Evolutionary conservation across 208 protist species (phyloP).

Genomic region (Trypanosoma avium): DNA sequence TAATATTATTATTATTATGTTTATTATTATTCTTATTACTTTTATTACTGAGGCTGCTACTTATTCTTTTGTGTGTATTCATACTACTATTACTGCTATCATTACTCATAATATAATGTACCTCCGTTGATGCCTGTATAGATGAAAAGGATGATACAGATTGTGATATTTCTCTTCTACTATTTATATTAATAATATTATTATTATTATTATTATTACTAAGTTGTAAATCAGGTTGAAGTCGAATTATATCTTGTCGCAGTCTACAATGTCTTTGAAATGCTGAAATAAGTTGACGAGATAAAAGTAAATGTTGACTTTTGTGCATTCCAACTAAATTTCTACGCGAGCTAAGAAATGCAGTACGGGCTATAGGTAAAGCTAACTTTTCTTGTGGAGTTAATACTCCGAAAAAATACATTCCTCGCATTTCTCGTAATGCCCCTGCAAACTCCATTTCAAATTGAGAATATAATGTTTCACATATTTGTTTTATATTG

Average conservation of each 20-base stretch:
- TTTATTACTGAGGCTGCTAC: no score
- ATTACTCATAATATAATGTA: no score
- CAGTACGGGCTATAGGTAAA: conserved; percentile 6
- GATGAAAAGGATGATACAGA: no score
- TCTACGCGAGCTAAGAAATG: conserved; percentile 6
- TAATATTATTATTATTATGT: no score
- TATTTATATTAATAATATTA: no score
- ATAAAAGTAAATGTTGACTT: conserved; percentile 12
- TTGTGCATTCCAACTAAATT: not conserved
- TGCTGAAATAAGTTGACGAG: not conserved
- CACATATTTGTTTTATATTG: not conserved
- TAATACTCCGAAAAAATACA: conserved; percentile 13
- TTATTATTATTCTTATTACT: no score
- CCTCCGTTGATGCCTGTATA: no score
- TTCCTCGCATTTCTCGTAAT: not conserved
- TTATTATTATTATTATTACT: no score
- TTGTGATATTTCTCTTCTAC: no score
- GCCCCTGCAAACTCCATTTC: conserved; percentile 7
- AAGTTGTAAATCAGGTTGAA: no score
- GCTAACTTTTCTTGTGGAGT: not conserved
- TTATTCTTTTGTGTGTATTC: no score
- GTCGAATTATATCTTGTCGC: not conserved
- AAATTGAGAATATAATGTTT: conserved; percentile 7
- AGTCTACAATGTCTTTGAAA: conserved; percentile 10
- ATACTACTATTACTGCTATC: no score